A percentile compares a stretch with the other conserved stretches of the same genome.
phyloP scores from a whole-genome alignment of 345 rosid genomes.

The Pistacia atlantica region DNA sequence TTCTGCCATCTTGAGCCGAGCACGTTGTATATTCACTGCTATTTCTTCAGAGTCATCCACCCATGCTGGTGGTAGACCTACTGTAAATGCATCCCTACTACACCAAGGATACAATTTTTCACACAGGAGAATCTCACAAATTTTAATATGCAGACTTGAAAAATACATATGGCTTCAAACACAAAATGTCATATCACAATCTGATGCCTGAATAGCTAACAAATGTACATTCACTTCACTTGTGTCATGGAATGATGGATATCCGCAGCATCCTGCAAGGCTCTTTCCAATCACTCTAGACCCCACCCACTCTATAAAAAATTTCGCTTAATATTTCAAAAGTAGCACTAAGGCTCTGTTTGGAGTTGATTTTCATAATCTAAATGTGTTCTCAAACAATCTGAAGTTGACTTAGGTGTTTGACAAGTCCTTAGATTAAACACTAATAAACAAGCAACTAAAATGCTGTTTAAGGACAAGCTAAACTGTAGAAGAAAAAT shows the following conservation, averaged over 20 bases:
- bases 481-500: no score
- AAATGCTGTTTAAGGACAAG: no score
- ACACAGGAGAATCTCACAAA: background rate
- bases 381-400: no score
- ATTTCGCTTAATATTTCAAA: constrained; percentile 2
- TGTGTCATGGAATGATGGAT: background rate
- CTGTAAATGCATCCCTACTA: constrained; percentile 68
- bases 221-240: background rate
- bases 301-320: background rate
- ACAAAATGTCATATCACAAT: background rate
- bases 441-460: no score
- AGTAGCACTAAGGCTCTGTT: no score
- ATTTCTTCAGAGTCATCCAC: constrained; percentile 94
- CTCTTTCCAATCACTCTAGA: background rate
- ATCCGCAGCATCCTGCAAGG: background rate
- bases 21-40: constrained; percentile 71
- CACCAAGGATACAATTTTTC: constrained; percentile 29
- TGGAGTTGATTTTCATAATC: no score
- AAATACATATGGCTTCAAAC: background rate
- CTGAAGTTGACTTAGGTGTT: no score
- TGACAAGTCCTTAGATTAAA: no score
- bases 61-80: constrained; percentile 93
- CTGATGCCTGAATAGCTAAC: background rate
- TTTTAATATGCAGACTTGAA: constrained; percentile 1
- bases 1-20: constrained; percentile 69